Evolutionary conservation across 768 basidiomycete genomes (phyloP), one percentile per base, ranked within the genome.

Genomic region (Lactifluus rugatus): DNA sequence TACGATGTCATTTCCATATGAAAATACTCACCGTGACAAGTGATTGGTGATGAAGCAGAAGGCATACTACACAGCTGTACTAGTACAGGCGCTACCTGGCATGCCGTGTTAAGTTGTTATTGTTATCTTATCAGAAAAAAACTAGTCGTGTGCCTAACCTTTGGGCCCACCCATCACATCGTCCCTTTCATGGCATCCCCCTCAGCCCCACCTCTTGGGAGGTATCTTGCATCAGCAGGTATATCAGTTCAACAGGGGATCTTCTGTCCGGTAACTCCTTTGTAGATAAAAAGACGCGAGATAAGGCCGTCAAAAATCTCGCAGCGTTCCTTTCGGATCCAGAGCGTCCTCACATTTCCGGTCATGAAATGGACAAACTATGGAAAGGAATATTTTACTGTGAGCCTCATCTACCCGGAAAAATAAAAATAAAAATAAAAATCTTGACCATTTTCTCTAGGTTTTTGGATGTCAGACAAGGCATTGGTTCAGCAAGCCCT

Each of bases 381-480:
- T 98, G 95, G 95, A 97, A 99, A 70, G 95, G 94, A 0, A 81
- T 98, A 51, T 99, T 95, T 70, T 99, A 95, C 71, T 96, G 94
- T 93, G 62, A 63, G 83, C 71, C 5, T 23, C 19, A 25, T 44
- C 5, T 23, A 26, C 21, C 34, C n/a, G n/a, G n/a, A n/a, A n/a
- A n/a, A n/a, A n/a, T n/a, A n/a, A n/a, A n/a, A n/a, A 1, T 19
- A 2, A 10, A 23, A 23, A 26, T 47, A 32, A 1, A 3, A 17
- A 32, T 26, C 42, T 48, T 48, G 37, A 62, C 57, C 65, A 7
- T 14, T 37, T 57, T 28, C 9, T 41, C 17, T 26, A 96, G 94
- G 95, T 69, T 98, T 93, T 73, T 99, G 95, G 94, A 97, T 97
- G 93, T 97, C 94, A 10, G 95, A 99, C 73, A 99, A 98, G 69